A percentile compares a stretch with the other conserved stretches of the same genome.
These are phyloP conservation scores for Aspergillus affinis DNA, from an alignment of 495 filamentous ascomycete species.

Conservation along the genomic window DNA sequence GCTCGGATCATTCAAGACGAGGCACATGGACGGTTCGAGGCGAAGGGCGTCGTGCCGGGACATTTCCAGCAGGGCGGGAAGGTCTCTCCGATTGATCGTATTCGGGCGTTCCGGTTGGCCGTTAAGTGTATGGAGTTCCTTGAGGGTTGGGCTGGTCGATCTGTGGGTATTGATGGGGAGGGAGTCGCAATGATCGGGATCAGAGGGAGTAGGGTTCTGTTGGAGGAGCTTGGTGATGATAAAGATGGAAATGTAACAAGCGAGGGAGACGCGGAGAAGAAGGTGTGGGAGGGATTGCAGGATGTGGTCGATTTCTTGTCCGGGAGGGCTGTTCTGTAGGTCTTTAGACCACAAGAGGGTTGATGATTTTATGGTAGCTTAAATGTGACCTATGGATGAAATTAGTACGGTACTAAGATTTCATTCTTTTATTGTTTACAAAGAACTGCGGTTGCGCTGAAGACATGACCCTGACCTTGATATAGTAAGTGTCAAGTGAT, in stretches of 20 bases:
- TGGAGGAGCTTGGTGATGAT: neutral
- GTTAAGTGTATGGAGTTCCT: constrained; percentile 88
- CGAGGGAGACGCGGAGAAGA: neutral
- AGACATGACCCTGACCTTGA: no score
- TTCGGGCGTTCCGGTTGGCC: constrained; percentile 82
- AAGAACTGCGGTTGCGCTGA: no score
- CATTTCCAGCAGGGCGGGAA: constrained; percentile 94
- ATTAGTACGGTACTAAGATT: no score
- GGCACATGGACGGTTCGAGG: constrained; percentile 82
- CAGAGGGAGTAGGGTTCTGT: constrained; percentile 31
- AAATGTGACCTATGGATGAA: no score
- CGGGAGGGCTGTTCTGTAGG: neutral
- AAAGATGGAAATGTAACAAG: neutral
- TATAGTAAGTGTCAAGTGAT: no score
- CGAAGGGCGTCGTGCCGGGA: constrained; percentile 85
- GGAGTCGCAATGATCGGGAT: constrained; percentile 83
- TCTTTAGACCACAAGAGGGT: no score
- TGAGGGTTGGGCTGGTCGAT: constrained; percentile 65
- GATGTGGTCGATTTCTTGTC: neutral
- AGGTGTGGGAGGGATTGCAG: neutral
- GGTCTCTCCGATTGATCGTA: constrained; percentile 90
- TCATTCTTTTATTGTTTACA: no score
- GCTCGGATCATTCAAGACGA: constrained; percentile 92
- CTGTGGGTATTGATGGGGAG: constrained; percentile 60
- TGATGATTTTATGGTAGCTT: no score